Evolutionary conservation across 768 basidiomycete genomes (phyloP).

Genomic region (Amyloporia xantha): DNA sequence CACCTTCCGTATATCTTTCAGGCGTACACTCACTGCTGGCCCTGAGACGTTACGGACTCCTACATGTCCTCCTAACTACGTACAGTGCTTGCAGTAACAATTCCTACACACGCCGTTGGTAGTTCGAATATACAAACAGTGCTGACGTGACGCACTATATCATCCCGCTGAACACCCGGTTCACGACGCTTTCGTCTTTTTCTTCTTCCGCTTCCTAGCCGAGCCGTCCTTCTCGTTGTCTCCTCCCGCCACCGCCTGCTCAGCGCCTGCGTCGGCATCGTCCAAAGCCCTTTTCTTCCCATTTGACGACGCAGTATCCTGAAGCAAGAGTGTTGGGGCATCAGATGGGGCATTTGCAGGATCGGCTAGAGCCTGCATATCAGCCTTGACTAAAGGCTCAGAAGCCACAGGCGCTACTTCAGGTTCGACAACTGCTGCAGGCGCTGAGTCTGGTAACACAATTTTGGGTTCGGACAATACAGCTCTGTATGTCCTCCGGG

Average conservation of each 20-base stretch:
- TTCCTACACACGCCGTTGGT: too few relatives aligned
- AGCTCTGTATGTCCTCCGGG: slow-evolving; percentile 75
- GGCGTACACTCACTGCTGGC: too few relatives aligned
- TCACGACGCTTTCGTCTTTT: slow-evolving; percentile 7
- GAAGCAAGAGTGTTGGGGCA: background rate
- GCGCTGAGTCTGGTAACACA: slow-evolving; percentile 38
- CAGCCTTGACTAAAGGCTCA: background rate
- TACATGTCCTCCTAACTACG: too few relatives aligned
- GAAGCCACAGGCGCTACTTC: background rate
- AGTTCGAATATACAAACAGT: too few relatives aligned
- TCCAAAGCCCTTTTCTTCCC: slow-evolving; percentile 10
- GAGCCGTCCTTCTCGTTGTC: slow-evolving; percentile 6
- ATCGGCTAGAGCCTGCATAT: background rate
- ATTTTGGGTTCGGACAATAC: slow-evolving; percentile 70
- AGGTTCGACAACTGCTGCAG: background rate
- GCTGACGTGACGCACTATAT: too few relatives aligned
- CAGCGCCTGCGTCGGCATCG: background rate
- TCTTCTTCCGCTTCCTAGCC: slow-evolving; percentile 18
- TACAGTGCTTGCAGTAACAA: too few relatives aligned
- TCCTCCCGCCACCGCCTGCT: background rate
- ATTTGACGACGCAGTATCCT: background rate
- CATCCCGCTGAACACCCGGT: too few relatives aligned
- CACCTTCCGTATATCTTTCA: too few relatives aligned
- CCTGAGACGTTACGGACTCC: too few relatives aligned
- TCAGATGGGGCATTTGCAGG: background rate